Evolutionary conservation across 2,329 filamentous ascomycete genomes (phyloP), one percentile per base, ranked within the genome.

Genomic region (Ophiostoma novo-ulmi): DNA sequence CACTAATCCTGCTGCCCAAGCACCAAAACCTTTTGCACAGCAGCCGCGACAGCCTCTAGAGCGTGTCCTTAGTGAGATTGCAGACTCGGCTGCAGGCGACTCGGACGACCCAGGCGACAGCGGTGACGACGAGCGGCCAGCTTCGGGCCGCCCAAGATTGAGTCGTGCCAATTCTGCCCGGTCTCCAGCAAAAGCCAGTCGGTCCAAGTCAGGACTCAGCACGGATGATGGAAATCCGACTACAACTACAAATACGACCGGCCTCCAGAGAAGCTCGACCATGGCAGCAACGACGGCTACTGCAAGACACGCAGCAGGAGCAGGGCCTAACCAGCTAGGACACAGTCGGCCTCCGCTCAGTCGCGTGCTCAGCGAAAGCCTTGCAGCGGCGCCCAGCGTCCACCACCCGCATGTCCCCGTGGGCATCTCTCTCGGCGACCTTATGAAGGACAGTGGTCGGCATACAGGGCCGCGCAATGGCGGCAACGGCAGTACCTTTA

Each of bases 1-100:
- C 69, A 64, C 2, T 38, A 26, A n/a, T 38, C 20, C 14, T 38
- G 61, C 17, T 38, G 35, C 35, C n/a, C 35, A 7, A n/a, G 31
- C 17, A n/a, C 20, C 35, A 17, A 64, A 64, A 20, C 35, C 35
- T n/a, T 35, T 20, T 3, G 14, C 35, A 17, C 61, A 64, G 17
- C 61, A 31, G 22, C 48, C 69, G 0, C 65, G 69, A 1, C 68
- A 69, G 58, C 73, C 76, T 0, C 70, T 81, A 0, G 75, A 75
- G 65, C 76, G 80, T 7, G 77, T 80, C 26, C 75, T 76, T 1
- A 81, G 79, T 72, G 80, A 82, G 71, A 76, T 83, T 14, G 80
- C 79, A n/a, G 81, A 81, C 73, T 85, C 83, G 2, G 80, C 78
- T 20, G 76, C 74, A 1, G 76, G 73, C 70, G 74, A 76, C 61